Conservation (phyloP, 2,329 filamentous ascomycete species). For the Teratosphaeria zuluensis region DNA sequence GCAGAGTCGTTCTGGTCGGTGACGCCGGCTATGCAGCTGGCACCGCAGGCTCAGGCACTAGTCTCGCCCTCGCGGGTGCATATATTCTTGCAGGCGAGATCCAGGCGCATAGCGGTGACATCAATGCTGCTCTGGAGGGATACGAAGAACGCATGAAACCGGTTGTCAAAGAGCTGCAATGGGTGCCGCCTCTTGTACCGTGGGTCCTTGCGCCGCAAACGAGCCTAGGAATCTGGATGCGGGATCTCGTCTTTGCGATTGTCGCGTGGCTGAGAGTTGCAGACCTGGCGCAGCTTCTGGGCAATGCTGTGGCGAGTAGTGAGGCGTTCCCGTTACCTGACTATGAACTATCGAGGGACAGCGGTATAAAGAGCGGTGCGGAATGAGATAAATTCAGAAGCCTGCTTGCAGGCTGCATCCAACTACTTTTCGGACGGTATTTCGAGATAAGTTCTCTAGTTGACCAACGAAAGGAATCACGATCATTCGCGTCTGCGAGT, state of each 20-base stretch:
- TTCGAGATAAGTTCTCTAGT: too few relatives aligned
- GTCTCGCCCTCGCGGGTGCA: constrained; percentile 22
- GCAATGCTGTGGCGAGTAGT: not conserved
- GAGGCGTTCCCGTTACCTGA: not conserved
- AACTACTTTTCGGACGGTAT: too few relatives aligned
- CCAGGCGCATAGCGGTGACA: constrained; percentile 7
- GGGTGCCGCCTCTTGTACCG: constrained; percentile 4
- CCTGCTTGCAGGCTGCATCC: too few relatives aligned
- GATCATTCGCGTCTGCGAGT: too few relatives aligned
- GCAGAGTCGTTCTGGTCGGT: constrained; percentile 31
- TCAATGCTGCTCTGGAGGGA: constrained; percentile 11
- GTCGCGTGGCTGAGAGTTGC: constrained; percentile 11
- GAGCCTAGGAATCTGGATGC: constrained; percentile 4
- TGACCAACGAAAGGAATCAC: too few relatives aligned
- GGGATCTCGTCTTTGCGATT: constrained; percentile 25
- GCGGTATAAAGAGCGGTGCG: too few relatives aligned
- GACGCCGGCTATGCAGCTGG: constrained; percentile 31
- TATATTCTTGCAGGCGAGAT: constrained; percentile 23
- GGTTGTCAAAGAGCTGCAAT: constrained; percentile 13
- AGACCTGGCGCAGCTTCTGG: not conserved
- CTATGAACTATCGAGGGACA: not conserved
- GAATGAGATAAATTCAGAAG: too few relatives aligned
- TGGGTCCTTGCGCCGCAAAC: constrained; percentile 5
- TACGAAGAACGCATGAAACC: constrained; percentile 7
- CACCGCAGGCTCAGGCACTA: constrained; percentile 26